Evolutionary conservation across 805 yeast species (phyloP), one percentile per base, ranked within the genome.

Genomic region (Lachancea dasiensis): DNA sequence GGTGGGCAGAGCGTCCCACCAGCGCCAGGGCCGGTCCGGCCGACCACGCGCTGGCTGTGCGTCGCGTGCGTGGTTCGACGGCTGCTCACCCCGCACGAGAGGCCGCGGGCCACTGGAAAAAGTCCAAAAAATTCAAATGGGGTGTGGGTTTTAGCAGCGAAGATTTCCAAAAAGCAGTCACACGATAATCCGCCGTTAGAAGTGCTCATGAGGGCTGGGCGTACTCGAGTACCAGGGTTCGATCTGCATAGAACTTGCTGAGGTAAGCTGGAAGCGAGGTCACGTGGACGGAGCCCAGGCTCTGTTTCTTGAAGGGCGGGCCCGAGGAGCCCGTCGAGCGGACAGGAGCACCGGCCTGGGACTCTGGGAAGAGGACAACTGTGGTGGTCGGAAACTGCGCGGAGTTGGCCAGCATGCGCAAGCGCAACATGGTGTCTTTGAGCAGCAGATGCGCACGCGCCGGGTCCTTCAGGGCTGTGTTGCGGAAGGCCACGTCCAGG

Each of bases 401-500:
- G 17, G 42, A 39, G 28, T 54, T 50, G 4, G 50, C 54, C 8
- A 43, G 32, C 10, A 39, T 30, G 31, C 61, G 36, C 6, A 58
- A 22, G 22, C 45, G 49, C 9, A 58, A 38, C 21, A 58, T 34
- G 1, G 39, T 21, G 10, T 50, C 49, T 9, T 51, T 49, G n/a
- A 58, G 30, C 18, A 49, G 26, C 10, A 41, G 29, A 26, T 58
- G 61, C 6, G 56, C 43, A 6, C 34, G 43, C 13, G 36, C 40
- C 15, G 44, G 37, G 19, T 49, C 46, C 7, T 36, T 43, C 19
- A 51, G 36, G 13, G 46, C 52, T 1, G 56, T 44, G 41, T 54
- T 56, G 21, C 51, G 45, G 31, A 51, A 56, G 54, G 57, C 57
- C 11, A 49, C 46, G 19, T 56, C 58, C 11, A 57, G 36, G 1